These are phyloP conservation scores for Leccinum longicurvipes DNA, from an alignment of 768 basidiomycete species.

Conservation along the genomic window DNA sequence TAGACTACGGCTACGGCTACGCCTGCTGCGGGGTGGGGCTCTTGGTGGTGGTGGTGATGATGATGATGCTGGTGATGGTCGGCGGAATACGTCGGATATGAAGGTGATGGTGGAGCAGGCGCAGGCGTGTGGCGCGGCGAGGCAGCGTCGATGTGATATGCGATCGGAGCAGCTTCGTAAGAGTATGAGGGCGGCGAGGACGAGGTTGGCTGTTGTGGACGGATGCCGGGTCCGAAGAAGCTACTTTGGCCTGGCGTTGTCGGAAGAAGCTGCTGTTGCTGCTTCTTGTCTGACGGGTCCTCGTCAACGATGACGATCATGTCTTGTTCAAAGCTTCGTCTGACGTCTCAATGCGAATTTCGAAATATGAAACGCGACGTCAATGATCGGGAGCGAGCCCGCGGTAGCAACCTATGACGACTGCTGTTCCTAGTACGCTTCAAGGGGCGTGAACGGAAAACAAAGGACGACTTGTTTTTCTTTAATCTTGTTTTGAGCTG, in stretches of 20 bases:
- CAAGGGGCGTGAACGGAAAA: too few species aligned
- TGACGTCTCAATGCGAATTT: too few species aligned
- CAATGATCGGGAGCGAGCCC: background rate
- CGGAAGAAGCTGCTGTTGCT: background rate
- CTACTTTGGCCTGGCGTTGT: background rate
- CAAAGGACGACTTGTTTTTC: background rate
- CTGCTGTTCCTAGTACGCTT: too few species aligned
- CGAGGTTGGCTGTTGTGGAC: background rate
- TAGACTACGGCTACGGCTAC: background rate
- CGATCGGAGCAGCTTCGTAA: background rate
- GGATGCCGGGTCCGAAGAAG: background rate
- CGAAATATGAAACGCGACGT: too few species aligned
- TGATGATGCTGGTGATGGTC: background rate
- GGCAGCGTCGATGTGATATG: background rate
- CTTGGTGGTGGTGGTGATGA: background rate
- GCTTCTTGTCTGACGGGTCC: background rate
- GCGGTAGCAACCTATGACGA: too few species aligned
- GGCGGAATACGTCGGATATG: background rate
- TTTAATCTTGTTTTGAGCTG: background rate
- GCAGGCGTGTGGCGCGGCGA: background rate
- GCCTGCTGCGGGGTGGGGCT: background rate
- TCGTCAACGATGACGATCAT: background rate
- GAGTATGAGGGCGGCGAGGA: background rate
- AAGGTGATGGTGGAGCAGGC: background rate
- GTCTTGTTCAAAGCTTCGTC: background rate